These are phyloP conservation scores for Chalciporus sp. DNA, from an alignment of 1,284 basidiomycete genomes.

Conservation along the genomic window DNA sequence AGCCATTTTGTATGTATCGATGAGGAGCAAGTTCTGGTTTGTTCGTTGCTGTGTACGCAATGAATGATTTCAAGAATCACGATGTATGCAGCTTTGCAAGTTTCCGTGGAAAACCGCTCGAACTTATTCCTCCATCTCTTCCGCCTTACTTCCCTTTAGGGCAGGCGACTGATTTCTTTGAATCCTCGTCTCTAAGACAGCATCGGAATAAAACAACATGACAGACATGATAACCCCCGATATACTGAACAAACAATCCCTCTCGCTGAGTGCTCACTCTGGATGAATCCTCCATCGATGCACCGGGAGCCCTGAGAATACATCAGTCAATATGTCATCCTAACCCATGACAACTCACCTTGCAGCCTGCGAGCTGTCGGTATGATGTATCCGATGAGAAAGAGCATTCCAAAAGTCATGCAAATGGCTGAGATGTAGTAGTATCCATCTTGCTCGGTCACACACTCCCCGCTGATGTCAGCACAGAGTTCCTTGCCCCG, in stretches of 20 bases:
- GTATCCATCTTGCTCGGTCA: constrained; percentile 89
- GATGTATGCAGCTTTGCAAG: constrained; percentile 14
- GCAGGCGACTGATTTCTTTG: constrained; percentile 24
- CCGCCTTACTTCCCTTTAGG: constrained; percentile 28
- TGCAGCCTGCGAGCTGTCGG: constrained; percentile 87
- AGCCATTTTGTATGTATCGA: constrained; percentile 53
- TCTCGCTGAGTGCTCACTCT: constrained; percentile 21
- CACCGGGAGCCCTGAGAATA: constrained; percentile 40
- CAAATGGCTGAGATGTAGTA: constrained; percentile 86
- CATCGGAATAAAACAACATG: neutral
- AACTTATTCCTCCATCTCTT: constrained; percentile 19
- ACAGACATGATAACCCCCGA: neutral
- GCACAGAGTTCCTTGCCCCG: constrained; percentile 82
- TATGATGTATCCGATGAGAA: constrained; percentile 79
- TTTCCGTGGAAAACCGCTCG: constrained; percentile 29
- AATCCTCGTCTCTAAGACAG: neutral
- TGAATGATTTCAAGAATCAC: constrained; percentile 15
- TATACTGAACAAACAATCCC: neutral
- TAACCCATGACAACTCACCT: constrained; percentile 53
- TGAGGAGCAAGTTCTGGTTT: constrained; percentile 1
- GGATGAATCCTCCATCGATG: constrained; percentile 32
- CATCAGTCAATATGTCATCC: constrained; percentile 6
- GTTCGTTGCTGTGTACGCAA: constrained; percentile 18
- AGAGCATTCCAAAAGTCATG: constrained; percentile 70
- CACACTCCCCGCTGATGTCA: constrained; percentile 78